Conservation (phyloP, 164 flowering plant species). For the Liquidambar formosana region DNA sequence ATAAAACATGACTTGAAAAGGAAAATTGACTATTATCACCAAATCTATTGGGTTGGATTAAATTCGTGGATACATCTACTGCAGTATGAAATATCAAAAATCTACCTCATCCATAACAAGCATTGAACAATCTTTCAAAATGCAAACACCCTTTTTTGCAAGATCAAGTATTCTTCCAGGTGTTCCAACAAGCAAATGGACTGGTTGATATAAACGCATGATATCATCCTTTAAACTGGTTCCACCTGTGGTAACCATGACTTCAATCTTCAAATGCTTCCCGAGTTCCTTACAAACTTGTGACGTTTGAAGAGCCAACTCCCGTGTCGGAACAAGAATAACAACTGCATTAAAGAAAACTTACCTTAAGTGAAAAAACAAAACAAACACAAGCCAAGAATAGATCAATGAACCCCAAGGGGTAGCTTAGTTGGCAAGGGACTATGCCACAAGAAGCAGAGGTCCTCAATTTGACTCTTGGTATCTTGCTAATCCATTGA, state of each 20-base stretch:
- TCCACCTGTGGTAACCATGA: slow-evolving; percentile 98
- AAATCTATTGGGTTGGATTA: background rate
- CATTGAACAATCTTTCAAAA: slow-evolving; percentile 83
- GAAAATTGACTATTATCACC: background rate
- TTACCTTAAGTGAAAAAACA: background rate
- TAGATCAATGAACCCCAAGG: too few species aligned
- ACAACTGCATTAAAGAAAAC: slow-evolving; percentile 56
- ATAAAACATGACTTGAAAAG: background rate
- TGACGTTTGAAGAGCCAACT: slow-evolving; percentile 97
- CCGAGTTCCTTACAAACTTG: slow-evolving; percentile 99
- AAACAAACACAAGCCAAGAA: background rate
- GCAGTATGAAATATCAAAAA: background rate
- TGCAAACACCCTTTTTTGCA: slow-evolving; percentile 85
- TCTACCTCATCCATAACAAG: slow-evolving; percentile 97
- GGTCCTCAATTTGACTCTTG: too few species aligned
- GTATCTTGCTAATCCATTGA: too few species aligned
- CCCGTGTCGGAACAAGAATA: slow-evolving; percentile 93
- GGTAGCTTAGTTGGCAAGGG: too few species aligned
- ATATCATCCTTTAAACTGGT: slow-evolving; percentile 97
- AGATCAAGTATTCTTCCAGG: slow-evolving; percentile 98
- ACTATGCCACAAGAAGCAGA: too few species aligned
- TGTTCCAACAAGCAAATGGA: slow-evolving; percentile 96
- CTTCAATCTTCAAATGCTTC: slow-evolving; percentile 88
- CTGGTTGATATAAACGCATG: slow-evolving; percentile 97
- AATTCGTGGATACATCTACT: background rate